Conservation (phyloP, 2,329 filamentous ascomycete species). For the Dactylella cylindrospora region DNA sequence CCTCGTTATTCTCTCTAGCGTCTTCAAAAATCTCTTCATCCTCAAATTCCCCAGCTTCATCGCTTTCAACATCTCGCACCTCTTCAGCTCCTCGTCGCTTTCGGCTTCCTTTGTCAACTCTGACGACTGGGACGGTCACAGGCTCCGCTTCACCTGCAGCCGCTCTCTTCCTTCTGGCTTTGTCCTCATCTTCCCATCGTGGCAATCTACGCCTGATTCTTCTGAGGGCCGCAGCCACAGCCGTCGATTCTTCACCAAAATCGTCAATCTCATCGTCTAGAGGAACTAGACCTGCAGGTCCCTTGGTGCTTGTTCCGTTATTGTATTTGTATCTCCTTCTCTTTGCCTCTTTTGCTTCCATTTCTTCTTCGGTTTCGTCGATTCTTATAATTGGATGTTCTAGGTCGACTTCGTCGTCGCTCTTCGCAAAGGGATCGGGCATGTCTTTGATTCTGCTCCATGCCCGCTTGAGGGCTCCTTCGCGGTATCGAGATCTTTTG, state of each 20-base stretch:
- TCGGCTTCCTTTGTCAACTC: background rate
- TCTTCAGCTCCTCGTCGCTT: slow-evolving; percentile 34
- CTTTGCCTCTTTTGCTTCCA: slow-evolving; percentile 50
- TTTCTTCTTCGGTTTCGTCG: slow-evolving; percentile 56
- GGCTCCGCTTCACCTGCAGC: slow-evolving; percentile 29
- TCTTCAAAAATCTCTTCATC: slow-evolving; percentile 49
- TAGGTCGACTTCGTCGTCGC: slow-evolving; percentile 61
- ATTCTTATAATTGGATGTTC: slow-evolving; percentile 47
- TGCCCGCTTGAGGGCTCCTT: slow-evolving; percentile 68
- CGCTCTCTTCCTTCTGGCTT: slow-evolving; percentile 45
- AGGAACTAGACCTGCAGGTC: slow-evolving; percentile 61
- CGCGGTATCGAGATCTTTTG: slow-evolving; percentile 63
- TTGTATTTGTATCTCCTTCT: slow-evolving; percentile 32
- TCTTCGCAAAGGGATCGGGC: slow-evolving; percentile 62
- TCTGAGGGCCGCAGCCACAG: slow-evolving; percentile 67
- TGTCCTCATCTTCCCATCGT: slow-evolving; percentile 65
- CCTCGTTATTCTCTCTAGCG: slow-evolving; percentile 49
- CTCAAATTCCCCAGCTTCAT: slow-evolving; percentile 51
- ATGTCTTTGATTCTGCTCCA: slow-evolving; percentile 64
- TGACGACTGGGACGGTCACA: slow-evolving; percentile 51
- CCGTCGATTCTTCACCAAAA: slow-evolving; percentile 71
- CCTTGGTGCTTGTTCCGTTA: slow-evolving; percentile 44
- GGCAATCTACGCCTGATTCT: slow-evolving; percentile 66
- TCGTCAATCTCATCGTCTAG: slow-evolving; percentile 64
- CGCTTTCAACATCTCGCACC: slow-evolving; percentile 20